phyloP scores from a whole-genome alignment of 1,139 yeast genomes.

The Geotrichum candidum region DNA sequence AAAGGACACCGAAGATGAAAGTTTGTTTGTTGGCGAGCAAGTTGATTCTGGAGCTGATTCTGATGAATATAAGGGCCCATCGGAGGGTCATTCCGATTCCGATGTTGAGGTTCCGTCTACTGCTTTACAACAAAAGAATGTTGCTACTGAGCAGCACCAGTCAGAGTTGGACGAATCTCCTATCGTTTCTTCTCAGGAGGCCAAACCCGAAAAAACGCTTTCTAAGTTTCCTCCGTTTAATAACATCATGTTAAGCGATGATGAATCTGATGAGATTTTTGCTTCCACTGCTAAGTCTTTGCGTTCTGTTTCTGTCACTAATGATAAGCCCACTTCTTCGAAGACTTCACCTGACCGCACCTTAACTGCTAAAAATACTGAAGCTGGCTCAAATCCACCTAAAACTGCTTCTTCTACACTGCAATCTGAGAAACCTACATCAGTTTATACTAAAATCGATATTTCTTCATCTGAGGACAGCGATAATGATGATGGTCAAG shows the following conservation, averaged over 20 bases:
- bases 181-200: neutral
- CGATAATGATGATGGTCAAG: neutral
- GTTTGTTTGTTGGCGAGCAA: neutral
- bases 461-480: neutral
- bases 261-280: neutral
- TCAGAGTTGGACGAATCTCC: neutral
- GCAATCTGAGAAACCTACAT: neutral
- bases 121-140: constrained; percentile 7
- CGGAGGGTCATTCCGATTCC: neutral
- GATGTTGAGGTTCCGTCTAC: constrained; percentile 4
- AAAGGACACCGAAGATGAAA: neutral
- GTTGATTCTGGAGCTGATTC: constrained; percentile 4
- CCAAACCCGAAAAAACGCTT: neutral
- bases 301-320: neutral
- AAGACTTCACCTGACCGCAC: neutral
- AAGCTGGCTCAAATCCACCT: neutral
- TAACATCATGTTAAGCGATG: neutral
- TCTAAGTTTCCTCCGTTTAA: neutral
- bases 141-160: constrained; percentile 17
- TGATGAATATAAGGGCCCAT: neutral
- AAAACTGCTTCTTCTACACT: neutral
- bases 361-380: neutral
- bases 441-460: neutral
- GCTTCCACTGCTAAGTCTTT: neutral
- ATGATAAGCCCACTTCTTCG: neutral